Evolutionary conservation across 371 early-diverging fungal species (phyloP).

Genomic region (Umbelopsis sp.): DNA sequence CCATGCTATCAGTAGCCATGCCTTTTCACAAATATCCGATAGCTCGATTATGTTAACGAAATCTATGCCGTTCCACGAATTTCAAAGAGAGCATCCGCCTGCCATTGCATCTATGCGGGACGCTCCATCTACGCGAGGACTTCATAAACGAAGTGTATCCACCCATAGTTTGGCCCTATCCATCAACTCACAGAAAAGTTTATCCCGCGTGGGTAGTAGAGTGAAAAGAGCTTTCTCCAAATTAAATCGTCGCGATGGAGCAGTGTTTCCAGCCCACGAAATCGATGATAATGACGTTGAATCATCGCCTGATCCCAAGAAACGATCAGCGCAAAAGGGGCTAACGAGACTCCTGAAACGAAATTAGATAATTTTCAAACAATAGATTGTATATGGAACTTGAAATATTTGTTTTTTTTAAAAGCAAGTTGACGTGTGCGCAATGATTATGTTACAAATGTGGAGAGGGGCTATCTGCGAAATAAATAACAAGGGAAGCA

Average conservation of each 20-base stretch:
- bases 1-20: background rate
- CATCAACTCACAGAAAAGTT: background rate
- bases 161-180: background rate
- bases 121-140: background rate
- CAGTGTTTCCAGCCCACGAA: background rate
- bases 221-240: constrained; percentile 4
- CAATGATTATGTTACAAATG: no score
- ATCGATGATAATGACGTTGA: background rate
- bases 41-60: background rate
- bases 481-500: background rate
- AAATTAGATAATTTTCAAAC: background rate
- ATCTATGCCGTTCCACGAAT: background rate
- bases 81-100: background rate
- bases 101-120: background rate
- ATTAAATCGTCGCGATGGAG: background rate
- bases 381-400: no score
- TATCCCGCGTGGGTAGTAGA: background rate
- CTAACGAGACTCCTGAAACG: background rate
- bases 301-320: background rate
- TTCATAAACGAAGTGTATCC: constrained; percentile 3
- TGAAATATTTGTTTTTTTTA: no score
- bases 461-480: background rate
- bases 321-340: background rate
- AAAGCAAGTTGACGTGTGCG: no score
- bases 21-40: background rate